Conservation (phyloP, 2,329 filamentous ascomycete species). For the Chrysoporthe austroafricana region DNA sequence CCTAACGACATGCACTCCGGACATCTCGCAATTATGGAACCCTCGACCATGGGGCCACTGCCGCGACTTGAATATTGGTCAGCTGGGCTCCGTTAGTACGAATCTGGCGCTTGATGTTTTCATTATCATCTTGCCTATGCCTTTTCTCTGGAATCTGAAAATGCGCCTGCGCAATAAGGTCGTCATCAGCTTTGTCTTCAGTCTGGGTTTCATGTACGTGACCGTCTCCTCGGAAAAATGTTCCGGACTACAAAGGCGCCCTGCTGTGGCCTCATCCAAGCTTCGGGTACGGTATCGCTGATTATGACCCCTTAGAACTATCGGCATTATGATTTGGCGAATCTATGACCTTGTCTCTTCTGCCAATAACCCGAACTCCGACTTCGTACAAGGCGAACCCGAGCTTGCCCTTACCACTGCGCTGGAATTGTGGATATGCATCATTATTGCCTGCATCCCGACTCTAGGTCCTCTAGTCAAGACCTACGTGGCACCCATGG, state of each 20-base stretch:
- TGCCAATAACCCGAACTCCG: background rate
- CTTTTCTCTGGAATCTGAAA: slow-evolving; percentile 6
- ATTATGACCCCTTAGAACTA: background rate
- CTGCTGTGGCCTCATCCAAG: background rate
- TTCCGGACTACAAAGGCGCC: background rate
- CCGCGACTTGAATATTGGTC: slow-evolving; percentile 9
- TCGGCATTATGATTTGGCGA: slow-evolving; percentile 14
- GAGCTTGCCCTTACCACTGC: slow-evolving; percentile 9
- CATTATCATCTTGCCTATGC: slow-evolving; percentile 13
- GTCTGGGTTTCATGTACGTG: slow-evolving; percentile 7
- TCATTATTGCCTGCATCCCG: slow-evolving; percentile 14
- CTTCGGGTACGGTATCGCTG: background rate
- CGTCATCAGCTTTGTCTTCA: slow-evolving; percentile 3
- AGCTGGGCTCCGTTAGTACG: slow-evolving; percentile 5
- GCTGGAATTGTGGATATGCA: slow-evolving; percentile 10
- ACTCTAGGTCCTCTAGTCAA: slow-evolving; percentile 7
- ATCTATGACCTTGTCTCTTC: background rate
- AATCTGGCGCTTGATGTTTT: slow-evolving; percentile 10
- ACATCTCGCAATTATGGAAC: slow-evolving; percentile 11
- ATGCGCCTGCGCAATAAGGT: slow-evolving; percentile 10
- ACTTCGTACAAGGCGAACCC: background rate
- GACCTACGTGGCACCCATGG: slow-evolving; percentile 2
- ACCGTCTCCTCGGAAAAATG: background rate
- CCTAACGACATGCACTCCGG: slow-evolving; percentile 4
- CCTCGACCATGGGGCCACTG: slow-evolving; percentile 1